Base-by-base conservation (phyloP, 2,329 filamentous ascomycete genomes). In the Botrytis paeoniae region DNA sequence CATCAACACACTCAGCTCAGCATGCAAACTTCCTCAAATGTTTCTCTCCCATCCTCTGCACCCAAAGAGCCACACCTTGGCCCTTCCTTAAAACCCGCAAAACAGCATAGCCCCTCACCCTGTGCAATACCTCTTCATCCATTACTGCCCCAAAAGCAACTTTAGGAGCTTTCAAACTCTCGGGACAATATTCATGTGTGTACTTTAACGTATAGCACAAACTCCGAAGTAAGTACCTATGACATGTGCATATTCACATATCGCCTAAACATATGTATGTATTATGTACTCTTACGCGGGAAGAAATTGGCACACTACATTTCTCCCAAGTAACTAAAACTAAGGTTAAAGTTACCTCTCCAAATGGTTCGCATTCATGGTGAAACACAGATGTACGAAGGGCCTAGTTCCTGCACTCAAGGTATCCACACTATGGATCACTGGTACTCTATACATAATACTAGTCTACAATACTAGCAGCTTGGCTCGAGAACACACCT, bases 401-500 rank as follows among this genome's bases (percentile, higher is more conserved):
- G 51, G 51, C 51, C 51, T 57, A 57, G 51, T 29, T 57, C n/a
- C 51, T 57, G 51, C 51, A 32, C 51, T 57, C 51, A 32, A 29
- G n/a, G 51, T 29, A 57, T 57, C 51, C 51, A 57, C 51, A 57
- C n/a, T 29, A 14, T 57, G 51, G 51, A 29, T 29, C 51, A 29
- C 16, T 57, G n/a, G 51, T 57, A 18, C 51, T 29, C 14, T 57
- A 29, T 29, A 57, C 14, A 29, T 8, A 29, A 9, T 29, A 29
- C n/a, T 18, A 39, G 60, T 41, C 25, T 37, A 41, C 22, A 62
- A n/a, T 39, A 62, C 35, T 62, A 39, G 37, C 22, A 41, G 60
- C 60, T 62, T 62, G 35, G 60, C 60, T 62, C 37, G 60, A 62
- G 60, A 62, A 39, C 37, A 61, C 20, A 60, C 14, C n/a, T 59